phyloP scores from a whole-genome alignment of 2,329 filamentous ascomycete genomes.

The Verticillium nonalfalfae region DNA sequence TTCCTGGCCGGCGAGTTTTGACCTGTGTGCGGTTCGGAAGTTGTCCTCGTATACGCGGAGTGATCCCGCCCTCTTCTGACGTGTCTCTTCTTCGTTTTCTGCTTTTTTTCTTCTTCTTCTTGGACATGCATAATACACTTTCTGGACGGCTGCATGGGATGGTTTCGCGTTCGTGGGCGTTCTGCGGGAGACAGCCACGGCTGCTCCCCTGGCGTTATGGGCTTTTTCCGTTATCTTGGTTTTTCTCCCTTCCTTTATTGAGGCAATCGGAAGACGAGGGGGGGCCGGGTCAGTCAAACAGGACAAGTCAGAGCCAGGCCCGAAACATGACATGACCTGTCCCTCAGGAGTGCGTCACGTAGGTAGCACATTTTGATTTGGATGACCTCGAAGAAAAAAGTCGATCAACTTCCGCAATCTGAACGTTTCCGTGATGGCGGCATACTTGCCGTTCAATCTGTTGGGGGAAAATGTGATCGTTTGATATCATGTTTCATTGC shows the following conservation, averaged over 20 bases:
- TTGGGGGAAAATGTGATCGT: background rate
- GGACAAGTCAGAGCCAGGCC: background rate
- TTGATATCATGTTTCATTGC: background rate
- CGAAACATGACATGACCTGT: background rate
- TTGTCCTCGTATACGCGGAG: too few species aligned
- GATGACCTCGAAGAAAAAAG: background rate
- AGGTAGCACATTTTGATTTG: background rate
- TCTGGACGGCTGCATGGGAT: background rate
- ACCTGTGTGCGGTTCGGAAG: background rate
- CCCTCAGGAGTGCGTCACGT: background rate
- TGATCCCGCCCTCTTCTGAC: too few species aligned
- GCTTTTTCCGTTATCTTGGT: too few species aligned
- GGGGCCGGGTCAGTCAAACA: background rate
- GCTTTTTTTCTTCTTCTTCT: background rate
- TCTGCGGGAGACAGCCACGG: background rate
- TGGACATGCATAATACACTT: background rate
- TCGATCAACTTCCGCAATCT: too few species aligned
- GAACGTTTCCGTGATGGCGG: too few species aligned
- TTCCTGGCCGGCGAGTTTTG: background rate
- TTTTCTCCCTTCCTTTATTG: background rate
- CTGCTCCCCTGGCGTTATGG: background rate
- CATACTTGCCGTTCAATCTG: too few species aligned
- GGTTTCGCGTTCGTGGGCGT: background rate
- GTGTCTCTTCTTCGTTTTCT: slow-evolving; percentile 1
- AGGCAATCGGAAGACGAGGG: background rate